Percentiles rank a stretch among this genome's conserved stretches.
phyloP scores from a whole-genome alignment of 2,329 filamentous ascomycete genomes.

The Phyllosticta citribraziliensis region DNA sequence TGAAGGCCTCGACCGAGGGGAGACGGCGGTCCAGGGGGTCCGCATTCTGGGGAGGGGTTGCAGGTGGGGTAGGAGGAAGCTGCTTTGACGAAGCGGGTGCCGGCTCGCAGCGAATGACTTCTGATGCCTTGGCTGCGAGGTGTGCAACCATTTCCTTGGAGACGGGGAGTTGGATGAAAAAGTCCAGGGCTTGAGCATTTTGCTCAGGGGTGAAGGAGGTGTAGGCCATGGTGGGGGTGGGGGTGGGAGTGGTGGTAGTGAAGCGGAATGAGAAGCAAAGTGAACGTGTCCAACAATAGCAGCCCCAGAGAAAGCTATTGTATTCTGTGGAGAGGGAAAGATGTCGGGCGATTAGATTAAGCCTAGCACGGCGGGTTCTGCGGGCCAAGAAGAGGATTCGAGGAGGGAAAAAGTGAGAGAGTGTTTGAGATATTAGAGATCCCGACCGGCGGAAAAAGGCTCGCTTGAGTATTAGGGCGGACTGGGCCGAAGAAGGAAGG shows the following conservation, averaged over 20 bases:
- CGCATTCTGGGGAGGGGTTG: constrained; percentile 46
- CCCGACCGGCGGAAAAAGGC: constrained; percentile 10
- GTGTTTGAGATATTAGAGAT: not conserved
- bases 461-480: not conserved
- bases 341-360: constrained; percentile 8
- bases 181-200: constrained; percentile 67
- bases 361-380: not conserved
- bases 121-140: constrained; percentile 61
- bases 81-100: constrained; percentile 32
- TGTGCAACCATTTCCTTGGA: constrained; percentile 67
- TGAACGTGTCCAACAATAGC: not conserved
- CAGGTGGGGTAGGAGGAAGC: constrained; percentile 50
- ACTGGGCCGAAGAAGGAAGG: constrained; percentile 3
- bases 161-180: constrained; percentile 71
- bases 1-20: constrained; percentile 82
- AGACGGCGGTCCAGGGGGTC: constrained; percentile 45
- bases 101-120: constrained; percentile 69
- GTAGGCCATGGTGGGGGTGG: constrained; percentile 31
- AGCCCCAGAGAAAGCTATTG: constrained; percentile 5
- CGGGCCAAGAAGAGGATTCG: not conserved
- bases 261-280: not conserved
- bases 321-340: not conserved
- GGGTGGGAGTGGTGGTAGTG: not conserved
- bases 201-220: constrained; percentile 33
- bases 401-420: constrained; percentile 2